These are phyloP conservation scores for Kwoniella dendrophila DNA, from an alignment of 768 basidiomycete species.

Conservation along the genomic window DNA sequence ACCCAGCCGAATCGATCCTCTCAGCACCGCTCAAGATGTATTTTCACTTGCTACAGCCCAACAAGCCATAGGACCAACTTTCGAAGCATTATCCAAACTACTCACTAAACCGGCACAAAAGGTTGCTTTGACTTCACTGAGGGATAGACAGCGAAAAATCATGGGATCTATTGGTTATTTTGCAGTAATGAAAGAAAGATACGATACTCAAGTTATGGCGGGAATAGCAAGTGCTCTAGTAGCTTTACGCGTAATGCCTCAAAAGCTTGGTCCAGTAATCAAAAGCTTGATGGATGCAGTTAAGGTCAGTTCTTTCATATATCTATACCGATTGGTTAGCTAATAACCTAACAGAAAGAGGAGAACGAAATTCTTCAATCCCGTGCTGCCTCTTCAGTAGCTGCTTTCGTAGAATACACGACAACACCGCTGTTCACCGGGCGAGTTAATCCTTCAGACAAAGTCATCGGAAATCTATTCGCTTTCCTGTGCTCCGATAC, in stretches of 20 bases:
- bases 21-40: conserved; percentile 65
- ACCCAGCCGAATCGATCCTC: conserved; percentile 74
- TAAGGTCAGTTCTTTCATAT: conserved; percentile 65
- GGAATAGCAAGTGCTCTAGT: conserved; percentile 90
- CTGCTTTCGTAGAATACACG: conserved; percentile 85
- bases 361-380: conserved; percentile 84
- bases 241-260: conserved; percentile 78
- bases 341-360: conserved; percentile 59
- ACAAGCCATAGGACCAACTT: conserved; percentile 69
- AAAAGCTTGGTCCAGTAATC: conserved; percentile 93
- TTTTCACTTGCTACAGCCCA: conserved; percentile 82
- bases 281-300: conserved; percentile 97
- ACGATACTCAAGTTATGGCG: conserved; percentile 84
- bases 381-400: conserved; percentile 82
- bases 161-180: conserved; percentile 75
- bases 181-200: conserved; percentile 75
- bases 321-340: conserved; percentile 59
- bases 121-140: conserved; percentile 69
- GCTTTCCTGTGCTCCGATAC: conserved; percentile 93
- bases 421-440: conserved; percentile 62
- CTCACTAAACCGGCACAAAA: conserved; percentile 74
- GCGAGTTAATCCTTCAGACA: conserved; percentile 83
- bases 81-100: conserved; percentile 71
- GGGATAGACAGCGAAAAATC: conserved; percentile 73
- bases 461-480: conserved; percentile 95